Conservation (phyloP, 2,329 filamentous ascomycete species). For the Emmonsiellopsis sp. region DNA sequence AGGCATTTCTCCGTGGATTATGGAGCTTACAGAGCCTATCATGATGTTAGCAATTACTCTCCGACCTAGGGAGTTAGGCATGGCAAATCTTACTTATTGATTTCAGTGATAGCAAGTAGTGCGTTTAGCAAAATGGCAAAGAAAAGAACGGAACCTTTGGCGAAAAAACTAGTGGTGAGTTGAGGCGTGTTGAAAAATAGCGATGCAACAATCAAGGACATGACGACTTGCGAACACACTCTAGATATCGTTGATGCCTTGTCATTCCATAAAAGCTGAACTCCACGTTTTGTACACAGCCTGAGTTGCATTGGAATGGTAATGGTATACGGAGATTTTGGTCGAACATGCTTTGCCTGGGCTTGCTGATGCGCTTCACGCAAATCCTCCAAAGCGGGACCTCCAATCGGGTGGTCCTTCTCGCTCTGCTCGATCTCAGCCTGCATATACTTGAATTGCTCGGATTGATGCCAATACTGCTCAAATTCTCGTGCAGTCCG, state of each 20-base stretch:
- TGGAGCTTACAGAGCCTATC: conserved; percentile 15
- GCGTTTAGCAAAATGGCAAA: conserved; percentile 64
- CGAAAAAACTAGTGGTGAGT: conserved; percentile 64
- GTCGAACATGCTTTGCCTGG: conserved; percentile 29
- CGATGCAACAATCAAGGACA: conserved; percentile 68
- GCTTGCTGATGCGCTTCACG: conserved; percentile 21
- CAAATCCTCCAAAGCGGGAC: conserved; percentile 22
- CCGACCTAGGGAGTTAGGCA: neutral
- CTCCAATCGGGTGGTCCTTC: conserved; percentile 23
- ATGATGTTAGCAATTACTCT: neutral
- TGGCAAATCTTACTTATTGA: conserved; percentile 39
- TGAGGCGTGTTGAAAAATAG: conserved; percentile 45
- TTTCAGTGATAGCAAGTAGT: conserved; percentile 59
- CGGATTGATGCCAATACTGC: conserved; percentile 35
- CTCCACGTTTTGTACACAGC: conserved; percentile 76
- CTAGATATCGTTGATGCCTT: conserved; percentile 62
- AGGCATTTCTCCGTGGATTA: neutral
- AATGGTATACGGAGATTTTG: conserved; percentile 59
- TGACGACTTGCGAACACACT: conserved; percentile 56
- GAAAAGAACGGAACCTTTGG: conserved; percentile 70
- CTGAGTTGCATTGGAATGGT: conserved; percentile 66
- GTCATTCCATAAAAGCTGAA: conserved; percentile 64
- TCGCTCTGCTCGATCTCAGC: conserved; percentile 26
- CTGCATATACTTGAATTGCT: conserved; percentile 21
- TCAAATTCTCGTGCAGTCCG: conserved; percentile 61